A percentile compares a stretch with the other conserved stretches of the same genome.
phyloP scores from a whole-genome alignment of 768 basidiomycete genomes.

The Panaeolus papilionaceus region DNA sequence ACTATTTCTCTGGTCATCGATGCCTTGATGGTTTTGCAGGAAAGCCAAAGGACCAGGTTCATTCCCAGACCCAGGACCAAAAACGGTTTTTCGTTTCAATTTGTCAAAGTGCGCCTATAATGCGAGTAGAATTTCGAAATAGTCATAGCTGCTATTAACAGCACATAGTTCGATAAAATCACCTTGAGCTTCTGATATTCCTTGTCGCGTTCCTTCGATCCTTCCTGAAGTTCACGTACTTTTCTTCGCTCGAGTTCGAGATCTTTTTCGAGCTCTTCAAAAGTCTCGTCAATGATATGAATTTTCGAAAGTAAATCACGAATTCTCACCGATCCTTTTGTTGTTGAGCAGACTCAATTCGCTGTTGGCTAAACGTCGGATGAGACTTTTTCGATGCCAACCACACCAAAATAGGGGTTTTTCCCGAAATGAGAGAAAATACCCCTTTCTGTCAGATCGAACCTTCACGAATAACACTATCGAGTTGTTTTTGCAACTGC shows the following conservation, averaged over 20 bases:
- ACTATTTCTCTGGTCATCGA: slow-evolving; percentile 30
- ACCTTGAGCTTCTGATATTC: slow-evolving; percentile 91
- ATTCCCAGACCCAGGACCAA: slow-evolving; percentile 45
- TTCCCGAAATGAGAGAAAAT: slow-evolving; percentile 11
- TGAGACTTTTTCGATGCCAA: neutral
- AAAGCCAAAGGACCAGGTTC: slow-evolving; percentile 14
- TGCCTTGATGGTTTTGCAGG: slow-evolving; percentile 24
- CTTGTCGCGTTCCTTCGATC: slow-evolving; percentile 77
- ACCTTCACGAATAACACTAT: slow-evolving; percentile 89
- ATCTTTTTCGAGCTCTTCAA: slow-evolving; percentile 77
- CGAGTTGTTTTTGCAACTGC: slow-evolving; percentile 83
- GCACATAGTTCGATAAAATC: slow-evolving; percentile 5
- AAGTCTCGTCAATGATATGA: neutral
- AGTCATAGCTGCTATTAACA: neutral
- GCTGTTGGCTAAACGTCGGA: slow-evolving; percentile 62
- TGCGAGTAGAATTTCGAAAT: neutral
- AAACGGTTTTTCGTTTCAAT: slow-evolving; percentile 80
- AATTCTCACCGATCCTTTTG: slow-evolving; percentile 64
- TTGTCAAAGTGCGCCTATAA: slow-evolving; percentile 77
- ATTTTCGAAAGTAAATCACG: neutral
- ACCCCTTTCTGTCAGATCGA: slow-evolving; percentile 10
- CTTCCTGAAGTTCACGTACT: slow-evolving; percentile 74
- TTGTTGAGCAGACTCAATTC: slow-evolving; percentile 74
- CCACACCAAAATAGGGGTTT: neutral
- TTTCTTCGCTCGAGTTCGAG: slow-evolving; percentile 81